Evolutionary conservation across 2,329 filamentous ascomycete genomes (phyloP), one percentile per base, ranked within the genome.

Genomic region (Colletotrichum nymphaeae): DNA sequence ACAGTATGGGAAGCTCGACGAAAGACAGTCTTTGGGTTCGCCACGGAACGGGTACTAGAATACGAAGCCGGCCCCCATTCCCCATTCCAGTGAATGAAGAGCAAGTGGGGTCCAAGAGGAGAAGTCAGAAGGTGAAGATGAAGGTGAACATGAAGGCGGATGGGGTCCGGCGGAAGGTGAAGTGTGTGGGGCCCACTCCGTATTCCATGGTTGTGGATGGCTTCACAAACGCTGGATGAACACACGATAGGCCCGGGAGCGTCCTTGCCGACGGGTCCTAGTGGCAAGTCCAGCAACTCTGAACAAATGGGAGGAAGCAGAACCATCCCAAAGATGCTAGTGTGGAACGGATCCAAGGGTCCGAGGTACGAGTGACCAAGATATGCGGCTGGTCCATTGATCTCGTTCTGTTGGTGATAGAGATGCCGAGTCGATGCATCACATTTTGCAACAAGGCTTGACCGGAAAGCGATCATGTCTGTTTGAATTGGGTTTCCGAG

Each of bases 181-280:
- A 55, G 68, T 71, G 57, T 11, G 52, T n/a, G 1, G 42, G 7
- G 3, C 37, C 16, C 42, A 32, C 42, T 3, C 7, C 1, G 19
- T 49, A 49, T 49, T 22, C 19, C 42, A 19, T 49, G 64, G 37
- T 49, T 30, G 57, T 49, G 64, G 37, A 63, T 52, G 57, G 52
- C 66, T 35, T 63, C 26, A 64, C 70, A 73, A 73, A 73, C 70
- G 60, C 37, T 30, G 35, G 58, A 24, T n/a, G 56, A 42, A 63
- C 26, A 16, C 11, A 24, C 57, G 35, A 28, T 16, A 56, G 26
- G 42, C 16, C n/a, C 9, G 37, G 37, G 9, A 16, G 35, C 11
- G 4, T 2, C 24, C 35, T 6, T 64, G 6, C 32, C 37, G 22
- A 14, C 14, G 1, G 46, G 8, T 63, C 55, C 66, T 28, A 24